Evolutionary conservation across 345 rosid species (phyloP), one percentile per base, ranked within the genome.

Genomic region (Cochlearia excelsa): DNA sequence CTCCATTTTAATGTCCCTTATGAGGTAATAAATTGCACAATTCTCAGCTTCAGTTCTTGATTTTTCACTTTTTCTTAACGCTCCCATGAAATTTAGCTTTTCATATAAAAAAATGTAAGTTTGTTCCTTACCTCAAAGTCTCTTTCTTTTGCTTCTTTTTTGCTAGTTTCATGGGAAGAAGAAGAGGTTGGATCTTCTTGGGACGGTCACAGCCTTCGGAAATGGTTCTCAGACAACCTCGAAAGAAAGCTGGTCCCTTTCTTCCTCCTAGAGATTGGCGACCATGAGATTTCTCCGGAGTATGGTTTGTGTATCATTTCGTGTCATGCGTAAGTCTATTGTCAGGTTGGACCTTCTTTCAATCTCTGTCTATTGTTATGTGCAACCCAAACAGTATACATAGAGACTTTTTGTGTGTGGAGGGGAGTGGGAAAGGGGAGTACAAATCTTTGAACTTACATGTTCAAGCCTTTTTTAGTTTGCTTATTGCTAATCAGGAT

Each of bases 1-100:
- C 89, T 58, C 83, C 86, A 1, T 84, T 86, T 70, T 79, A 79
- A 67, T 38, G 39, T 16, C 23, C 23, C 23, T 16, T 16, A 16
- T 16, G 23, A 16, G 23, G 23, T 16, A 16, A 16, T 16, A 55
- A 55, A 26, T 46, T 65, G 9, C 27, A 46, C 48, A 38, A n/a
- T 64, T 9, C 30, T 63, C 29, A 43, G 34, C 44, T 3, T 33
- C 4, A 43, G 34, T 33, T 5, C 35, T 33, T 33, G 5, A 33
- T 0, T 16, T 16, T 16, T 16, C 23, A 16, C 23, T 16, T 16
- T 16, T 16, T 16, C 23, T 16, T 16, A 16, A 16, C 23, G 35
- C 30, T 39, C 34, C 30, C 11, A 11, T 43, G 29, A 57, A 45
- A 45, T 23, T 45, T 27, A 46, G 4, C 51, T 50, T 30, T 31